These are phyloP conservation scores for Solanum megistacrolobum DNA, from an alignment of 257 asterid species.

Conservation along the genomic window DNA sequence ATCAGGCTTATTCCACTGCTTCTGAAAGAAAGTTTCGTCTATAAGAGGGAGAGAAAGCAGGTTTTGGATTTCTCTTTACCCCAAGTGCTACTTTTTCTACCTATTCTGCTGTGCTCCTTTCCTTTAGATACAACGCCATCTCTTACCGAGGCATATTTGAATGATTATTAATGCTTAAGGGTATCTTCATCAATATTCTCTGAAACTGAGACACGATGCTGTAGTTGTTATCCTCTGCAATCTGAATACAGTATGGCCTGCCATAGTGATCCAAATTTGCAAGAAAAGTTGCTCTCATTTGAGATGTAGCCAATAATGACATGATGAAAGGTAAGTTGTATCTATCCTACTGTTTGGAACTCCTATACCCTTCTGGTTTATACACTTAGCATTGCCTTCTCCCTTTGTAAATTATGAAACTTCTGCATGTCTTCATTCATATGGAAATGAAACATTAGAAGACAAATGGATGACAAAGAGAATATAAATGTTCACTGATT, in stretches of 20 bases:
- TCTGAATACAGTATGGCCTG: not conserved
- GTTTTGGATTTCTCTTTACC: not conserved
- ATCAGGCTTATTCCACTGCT: not conserved
- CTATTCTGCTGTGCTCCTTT: not conserved
- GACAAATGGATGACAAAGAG: not conserved
- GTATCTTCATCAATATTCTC: not conserved
- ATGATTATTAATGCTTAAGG: not conserved
- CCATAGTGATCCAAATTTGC: not conserved
- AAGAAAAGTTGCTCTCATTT: not conserved
- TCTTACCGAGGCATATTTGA: not conserved
- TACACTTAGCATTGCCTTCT: not conserved
- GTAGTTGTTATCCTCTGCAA: not conserved
- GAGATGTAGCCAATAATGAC: not conserved
- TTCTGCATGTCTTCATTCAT: not conserved
- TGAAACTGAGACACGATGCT: not conserved
- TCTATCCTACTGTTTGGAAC: not conserved
- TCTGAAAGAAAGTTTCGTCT: not conserved
- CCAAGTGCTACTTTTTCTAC: not conserved
- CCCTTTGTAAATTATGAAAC: not conserved
- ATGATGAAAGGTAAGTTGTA: not conserved
- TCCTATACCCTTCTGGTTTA: not conserved
- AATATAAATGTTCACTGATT: not conserved
- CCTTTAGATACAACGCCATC: not conserved
- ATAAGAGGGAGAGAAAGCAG: not conserved
- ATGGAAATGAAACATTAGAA: not conserved